phyloP scores from a whole-genome alignment of 306 rosid genomes.

The Trifolium dubium region DNA sequence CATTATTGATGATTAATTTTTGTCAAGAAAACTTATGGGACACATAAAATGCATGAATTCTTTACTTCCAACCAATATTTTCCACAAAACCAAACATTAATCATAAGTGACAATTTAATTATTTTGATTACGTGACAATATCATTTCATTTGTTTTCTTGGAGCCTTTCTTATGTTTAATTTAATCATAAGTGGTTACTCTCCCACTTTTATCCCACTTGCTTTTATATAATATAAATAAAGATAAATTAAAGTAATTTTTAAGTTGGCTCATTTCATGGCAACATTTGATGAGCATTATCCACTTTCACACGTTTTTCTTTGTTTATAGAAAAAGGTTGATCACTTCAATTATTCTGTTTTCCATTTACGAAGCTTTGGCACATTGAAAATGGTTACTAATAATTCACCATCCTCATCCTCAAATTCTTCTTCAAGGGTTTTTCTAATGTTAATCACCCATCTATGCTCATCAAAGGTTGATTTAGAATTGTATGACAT shows the following conservation, averaged over 20 bases:
- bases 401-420: slow-evolving; percentile 50
- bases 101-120: no score
- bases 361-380: slow-evolving; percentile 39
- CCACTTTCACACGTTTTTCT: background rate
- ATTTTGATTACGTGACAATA: no score
- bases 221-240: background rate
- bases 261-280: slow-evolving; percentile 14
- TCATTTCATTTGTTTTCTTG: background rate
- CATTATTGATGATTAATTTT: no score
- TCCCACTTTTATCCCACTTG: slow-evolving; percentile 11
- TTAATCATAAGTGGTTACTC: background rate
- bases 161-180: background rate
- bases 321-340: background rate
- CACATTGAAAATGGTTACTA: slow-evolving; percentile 70
- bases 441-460: slow-evolving; percentile 68
- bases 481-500: slow-evolving; percentile 44
- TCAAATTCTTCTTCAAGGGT: slow-evolving; percentile 68
- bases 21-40: no score
- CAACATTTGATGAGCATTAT: background rate
- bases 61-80: no score
- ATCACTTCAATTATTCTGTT: background rate
- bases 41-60: no score
- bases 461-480: slow-evolving; percentile 58
- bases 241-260: background rate
- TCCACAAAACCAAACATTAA: no score